Evolutionary conservation across 2,329 filamentous ascomycete species (phyloP).

Genomic region (Didymella sp.): DNA sequence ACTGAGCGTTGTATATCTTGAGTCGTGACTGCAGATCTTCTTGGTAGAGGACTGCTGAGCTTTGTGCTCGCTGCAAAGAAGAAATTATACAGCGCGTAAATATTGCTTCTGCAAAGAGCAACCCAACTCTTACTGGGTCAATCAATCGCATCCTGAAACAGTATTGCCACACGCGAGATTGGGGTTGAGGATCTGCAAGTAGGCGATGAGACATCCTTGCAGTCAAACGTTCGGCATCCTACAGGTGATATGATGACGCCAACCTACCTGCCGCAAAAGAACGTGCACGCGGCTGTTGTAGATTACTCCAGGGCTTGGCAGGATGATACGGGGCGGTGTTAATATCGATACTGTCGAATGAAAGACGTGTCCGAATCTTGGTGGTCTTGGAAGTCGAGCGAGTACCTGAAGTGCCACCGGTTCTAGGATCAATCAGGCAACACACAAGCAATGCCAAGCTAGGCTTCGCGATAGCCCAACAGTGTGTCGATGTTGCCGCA

Average conservation of each 20-base stretch:
- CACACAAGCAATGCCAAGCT: slow-evolving; percentile 20
- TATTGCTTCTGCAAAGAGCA: neutral
- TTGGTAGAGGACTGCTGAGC: neutral
- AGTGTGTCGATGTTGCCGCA: neutral
- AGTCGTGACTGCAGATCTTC: neutral
- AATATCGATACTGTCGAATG: slow-evolving; percentile 13
- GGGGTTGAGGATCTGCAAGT: neutral
- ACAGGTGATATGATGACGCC: neutral
- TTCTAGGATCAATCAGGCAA: slow-evolving; percentile 12
- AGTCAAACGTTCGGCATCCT: neutral
- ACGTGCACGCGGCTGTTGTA: slow-evolving; percentile 3
- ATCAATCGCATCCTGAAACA: neutral
- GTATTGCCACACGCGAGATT: neutral
- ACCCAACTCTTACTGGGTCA: neutral
- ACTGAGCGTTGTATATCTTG: neutral
- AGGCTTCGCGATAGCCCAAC: slow-evolving; percentile 12
- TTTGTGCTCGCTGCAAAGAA: neutral
- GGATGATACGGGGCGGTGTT: slow-evolving; percentile 2
- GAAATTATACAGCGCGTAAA: neutral
- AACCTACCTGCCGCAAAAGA: slow-evolving; percentile 21
- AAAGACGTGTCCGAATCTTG: neutral
- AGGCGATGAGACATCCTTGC: neutral
- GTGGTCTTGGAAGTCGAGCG: slow-evolving; percentile 3
- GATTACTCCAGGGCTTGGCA: slow-evolving; percentile 15
- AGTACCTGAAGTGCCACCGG: slow-evolving; percentile 11